Evolutionary conservation across 805 yeast species (phyloP).

Genomic region (Vanderwaltozyma yarrowii): DNA sequence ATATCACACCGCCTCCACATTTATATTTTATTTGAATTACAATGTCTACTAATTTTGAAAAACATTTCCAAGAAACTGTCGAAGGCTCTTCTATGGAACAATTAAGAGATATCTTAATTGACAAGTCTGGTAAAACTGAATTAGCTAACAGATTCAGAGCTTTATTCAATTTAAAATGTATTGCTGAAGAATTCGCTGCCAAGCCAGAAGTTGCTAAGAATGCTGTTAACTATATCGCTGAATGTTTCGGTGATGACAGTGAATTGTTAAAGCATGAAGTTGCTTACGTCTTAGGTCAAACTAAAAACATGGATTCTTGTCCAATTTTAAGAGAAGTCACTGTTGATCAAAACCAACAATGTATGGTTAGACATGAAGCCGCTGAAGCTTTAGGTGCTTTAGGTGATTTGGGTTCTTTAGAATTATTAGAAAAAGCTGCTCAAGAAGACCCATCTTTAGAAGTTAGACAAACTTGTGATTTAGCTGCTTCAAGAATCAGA

Average conservation of each 20-base stretch:
- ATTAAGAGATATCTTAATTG: conserved; percentile 59
- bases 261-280: conserved; percentile 95
- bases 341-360: conserved; percentile 57
- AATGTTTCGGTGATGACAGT: conserved; percentile 67
- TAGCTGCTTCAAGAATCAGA: conserved; percentile 87
- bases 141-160: conserved; percentile 91
- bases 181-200: conserved; percentile 62
- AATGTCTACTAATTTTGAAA: conserved; percentile 31
- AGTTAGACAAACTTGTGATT: conserved; percentile 94
- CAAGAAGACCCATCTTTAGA: conserved; percentile 73
- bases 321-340: conserved; percentile 66
- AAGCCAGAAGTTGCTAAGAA: conserved; percentile 44
- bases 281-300: conserved; percentile 95
- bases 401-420: conserved; percentile 67
- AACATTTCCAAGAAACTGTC: conserved; percentile 29
- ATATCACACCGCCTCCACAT: too few species aligned
- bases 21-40: too few species aligned
- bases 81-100: conserved; percentile 44
- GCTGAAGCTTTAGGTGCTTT: conserved; percentile 98
- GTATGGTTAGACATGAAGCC: conserved; percentile 99
- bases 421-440: conserved; percentile 51
- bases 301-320: conserved; percentile 72
- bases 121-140: conserved; percentile 42
- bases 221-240: conserved; percentile 78
- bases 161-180: conserved; percentile 75